These are phyloP conservation scores for Globisporangium middletonii DNA, from an alignment of 352 stramenopile species.

Conservation along the genomic window DNA sequence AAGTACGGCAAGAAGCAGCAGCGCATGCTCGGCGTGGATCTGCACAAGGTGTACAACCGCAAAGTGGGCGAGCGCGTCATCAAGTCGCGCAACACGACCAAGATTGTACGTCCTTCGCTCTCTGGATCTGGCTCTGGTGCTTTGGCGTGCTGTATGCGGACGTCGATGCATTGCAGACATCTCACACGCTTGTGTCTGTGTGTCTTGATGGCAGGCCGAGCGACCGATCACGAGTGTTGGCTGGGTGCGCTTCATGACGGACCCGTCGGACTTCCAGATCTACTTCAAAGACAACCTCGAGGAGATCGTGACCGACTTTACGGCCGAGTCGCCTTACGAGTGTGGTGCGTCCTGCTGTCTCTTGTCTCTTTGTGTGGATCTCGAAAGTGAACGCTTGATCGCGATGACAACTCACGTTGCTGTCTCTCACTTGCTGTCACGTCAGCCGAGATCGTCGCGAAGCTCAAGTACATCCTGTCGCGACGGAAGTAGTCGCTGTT, in stretches of 20 bases:
- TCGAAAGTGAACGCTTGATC: neutral
- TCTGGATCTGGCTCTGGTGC: neutral
- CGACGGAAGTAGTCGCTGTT: slow-evolving; percentile 44
- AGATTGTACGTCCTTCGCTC: slow-evolving; percentile 61
- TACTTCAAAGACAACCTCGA: slow-evolving; percentile 88
- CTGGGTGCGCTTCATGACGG: slow-evolving; percentile 83
- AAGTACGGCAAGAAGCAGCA: slow-evolving; percentile 89
- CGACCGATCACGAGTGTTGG: slow-evolving; percentile 80
- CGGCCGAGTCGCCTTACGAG: slow-evolving; percentile 85
- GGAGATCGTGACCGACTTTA: slow-evolving; percentile 87
- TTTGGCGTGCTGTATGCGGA: neutral
- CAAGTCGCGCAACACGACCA: slow-evolving; percentile 84
- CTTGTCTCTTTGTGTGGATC: neutral
- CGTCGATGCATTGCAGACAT: no score
- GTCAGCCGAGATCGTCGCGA: slow-evolving; percentile 83
- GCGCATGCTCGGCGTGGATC: slow-evolving; percentile 82
- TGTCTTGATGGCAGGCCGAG: slow-evolving; percentile 43
- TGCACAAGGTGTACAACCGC: slow-evolving; percentile 89
- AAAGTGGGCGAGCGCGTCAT: slow-evolving; percentile 88
- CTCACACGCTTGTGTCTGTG: slow-evolving; percentile 6
- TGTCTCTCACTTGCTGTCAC: neutral
- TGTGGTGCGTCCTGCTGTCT: slow-evolving; percentile 48
- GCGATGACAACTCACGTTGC: neutral
- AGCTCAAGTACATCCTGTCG: slow-evolving; percentile 89
- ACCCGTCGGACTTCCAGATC: slow-evolving; percentile 85